A percentile compares a stretch with the other conserved stretches of the same genome.
phyloP scores from a whole-genome alignment of 257 asterid genomes.

The Fraxinus americana region DNA sequence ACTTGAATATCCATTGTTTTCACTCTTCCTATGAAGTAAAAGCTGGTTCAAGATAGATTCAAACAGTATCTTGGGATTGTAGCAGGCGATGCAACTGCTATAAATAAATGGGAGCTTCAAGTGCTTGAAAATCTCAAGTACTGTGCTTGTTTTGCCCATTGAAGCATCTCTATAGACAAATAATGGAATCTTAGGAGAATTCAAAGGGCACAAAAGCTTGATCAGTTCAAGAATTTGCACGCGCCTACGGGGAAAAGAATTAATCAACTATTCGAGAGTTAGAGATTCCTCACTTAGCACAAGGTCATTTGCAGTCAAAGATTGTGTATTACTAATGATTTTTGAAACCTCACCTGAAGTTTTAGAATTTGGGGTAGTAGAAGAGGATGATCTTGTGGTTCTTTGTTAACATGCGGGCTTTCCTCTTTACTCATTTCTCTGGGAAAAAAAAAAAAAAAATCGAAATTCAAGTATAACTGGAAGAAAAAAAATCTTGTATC shows the following conservation, averaged over 20 bases:
- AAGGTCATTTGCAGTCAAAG: conserved; percentile 49
- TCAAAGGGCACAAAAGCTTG: conserved; percentile 66
- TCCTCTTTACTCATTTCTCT: conserved; percentile 56
- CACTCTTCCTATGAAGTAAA: conserved; percentile 72
- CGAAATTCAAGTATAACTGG: not conserved
- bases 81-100: conserved; percentile 71
- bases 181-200: conserved; percentile 76
- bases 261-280: conserved; percentile 59
- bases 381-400: conserved; percentile 58
- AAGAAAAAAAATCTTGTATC: not conserved
- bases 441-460: not conserved
- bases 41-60: conserved; percentile 90
- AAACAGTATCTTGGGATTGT: conserved; percentile 73
- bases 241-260: conserved; percentile 68
- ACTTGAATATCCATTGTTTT: conserved; percentile 65
- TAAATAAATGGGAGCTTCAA: conserved; percentile 78
- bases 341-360: conserved; percentile 39
- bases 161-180: conserved; percentile 87
- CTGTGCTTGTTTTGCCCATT: conserved; percentile 74
- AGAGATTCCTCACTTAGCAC: conserved; percentile 44
- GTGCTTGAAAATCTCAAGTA: conserved; percentile 62
- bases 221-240: conserved; percentile 62
- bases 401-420: conserved; percentile 52
- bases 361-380: conserved; percentile 42
- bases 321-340: conserved; percentile 12